phyloP scores from a whole-genome alignment of 257 asterid genomes.

The Nicotiana noctiflora region DNA sequence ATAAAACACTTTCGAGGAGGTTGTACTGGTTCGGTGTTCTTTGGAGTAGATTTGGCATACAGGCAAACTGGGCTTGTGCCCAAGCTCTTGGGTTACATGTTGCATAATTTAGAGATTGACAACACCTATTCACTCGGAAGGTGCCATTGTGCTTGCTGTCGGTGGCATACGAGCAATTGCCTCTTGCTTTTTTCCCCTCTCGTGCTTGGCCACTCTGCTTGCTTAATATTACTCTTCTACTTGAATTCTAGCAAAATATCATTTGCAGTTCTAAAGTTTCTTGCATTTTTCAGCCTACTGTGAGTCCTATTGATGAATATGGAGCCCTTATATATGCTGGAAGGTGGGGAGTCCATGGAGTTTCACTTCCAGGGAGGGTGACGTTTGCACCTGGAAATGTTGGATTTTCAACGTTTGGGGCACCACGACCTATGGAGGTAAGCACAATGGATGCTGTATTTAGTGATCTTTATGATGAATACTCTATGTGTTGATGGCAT shows the following conservation, averaged over 20 bases:
- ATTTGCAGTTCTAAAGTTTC: not conserved
- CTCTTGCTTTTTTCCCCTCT: not conserved
- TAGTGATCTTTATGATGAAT: conserved; percentile 3
- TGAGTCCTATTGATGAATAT: conserved; percentile 74
- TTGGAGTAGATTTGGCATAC: not conserved
- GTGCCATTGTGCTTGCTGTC: not conserved
- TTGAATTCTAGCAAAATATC: not conserved
- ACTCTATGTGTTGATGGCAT: not conserved
- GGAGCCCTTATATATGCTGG: conserved; percentile 84
- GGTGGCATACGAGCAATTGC: not conserved
- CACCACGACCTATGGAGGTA: conserved; percentile 95
- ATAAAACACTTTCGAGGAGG: not conserved
- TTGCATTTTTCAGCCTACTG: conserved; percentile 50
- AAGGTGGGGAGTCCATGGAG: conserved; percentile 92
- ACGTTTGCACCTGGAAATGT: conserved; percentile 98
- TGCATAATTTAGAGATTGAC: not conserved
- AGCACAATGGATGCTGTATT: conserved; percentile 6
- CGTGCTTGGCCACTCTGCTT: not conserved
- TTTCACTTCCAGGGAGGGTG: conserved; percentile 96
- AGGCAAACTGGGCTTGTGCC: not conserved
- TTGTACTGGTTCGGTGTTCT: not conserved
- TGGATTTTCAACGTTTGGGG: conserved; percentile 88
- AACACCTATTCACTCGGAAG: not conserved
- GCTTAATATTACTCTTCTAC: not conserved
- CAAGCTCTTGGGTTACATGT: not conserved